These are phyloP conservation scores for Tolypocladium tropicale DNA, from an alignment of 2,329 filamentous ascomycete species.

Conservation along the genomic window DNA sequence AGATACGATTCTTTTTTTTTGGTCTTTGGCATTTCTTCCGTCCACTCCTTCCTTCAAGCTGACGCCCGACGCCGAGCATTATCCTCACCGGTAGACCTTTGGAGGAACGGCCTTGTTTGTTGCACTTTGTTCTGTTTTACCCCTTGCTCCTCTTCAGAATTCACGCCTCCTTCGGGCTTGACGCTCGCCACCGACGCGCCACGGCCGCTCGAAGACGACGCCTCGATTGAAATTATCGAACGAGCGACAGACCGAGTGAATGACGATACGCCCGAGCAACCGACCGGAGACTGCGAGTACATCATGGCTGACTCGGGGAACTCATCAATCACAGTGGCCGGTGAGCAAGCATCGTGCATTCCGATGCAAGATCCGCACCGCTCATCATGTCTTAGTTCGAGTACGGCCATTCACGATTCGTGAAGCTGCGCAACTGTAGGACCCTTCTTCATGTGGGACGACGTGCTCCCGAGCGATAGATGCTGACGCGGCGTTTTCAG, in stretches of 20 bases:
- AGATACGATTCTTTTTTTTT: neutral
- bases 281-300: neutral
- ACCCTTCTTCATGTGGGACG: neutral
- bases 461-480: neutral
- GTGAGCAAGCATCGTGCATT: conserved; percentile 21
- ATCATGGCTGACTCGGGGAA: conserved; percentile 19
- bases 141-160: neutral
- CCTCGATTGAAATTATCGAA: neutral
- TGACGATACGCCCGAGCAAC: neutral
- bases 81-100: conserved; percentile 10
- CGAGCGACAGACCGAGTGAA: neutral
- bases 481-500: conserved; percentile 21
- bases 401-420: conserved; percentile 71
- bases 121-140: neutral
- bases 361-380: neutral
- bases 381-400: conserved; percentile 41
- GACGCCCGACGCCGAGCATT: conserved; percentile 7
- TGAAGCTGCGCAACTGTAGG: conserved; percentile 84
- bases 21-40: conserved; percentile 3
- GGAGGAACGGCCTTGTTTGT: neutral
- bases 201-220: neutral
- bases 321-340: conserved; percentile 50
- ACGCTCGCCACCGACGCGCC: neutral
- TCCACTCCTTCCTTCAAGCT: neutral
- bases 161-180: neutral